These are phyloP conservation scores for Termitomyces sp. DNA, from an alignment of 768 basidiomycete species.

Conservation along the genomic window DNA sequence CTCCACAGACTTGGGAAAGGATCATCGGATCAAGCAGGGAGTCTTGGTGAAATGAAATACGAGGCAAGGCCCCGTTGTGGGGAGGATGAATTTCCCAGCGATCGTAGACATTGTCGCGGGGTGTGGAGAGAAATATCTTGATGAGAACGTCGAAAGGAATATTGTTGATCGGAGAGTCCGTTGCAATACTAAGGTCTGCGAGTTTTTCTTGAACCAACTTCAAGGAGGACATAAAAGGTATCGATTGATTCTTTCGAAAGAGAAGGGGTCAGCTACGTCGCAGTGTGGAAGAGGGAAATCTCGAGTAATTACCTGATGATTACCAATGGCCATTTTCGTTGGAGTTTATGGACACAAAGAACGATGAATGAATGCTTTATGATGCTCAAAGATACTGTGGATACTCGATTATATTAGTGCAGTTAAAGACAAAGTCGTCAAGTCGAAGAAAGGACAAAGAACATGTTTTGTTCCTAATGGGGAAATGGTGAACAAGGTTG, in stretches of 20 bases:
- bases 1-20: constrained; percentile 6
- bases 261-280: too few species aligned
- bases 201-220: not conserved
- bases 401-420: not conserved
- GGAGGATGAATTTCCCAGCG: not conserved
- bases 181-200: not conserved
- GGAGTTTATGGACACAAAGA: not conserved
- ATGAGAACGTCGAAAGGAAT: constrained; percentile 5
- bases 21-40: constrained; percentile 6
- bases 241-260: not conserved
- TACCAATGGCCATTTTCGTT: not conserved
- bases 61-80: not conserved
- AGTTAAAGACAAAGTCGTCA: not conserved
- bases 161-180: not conserved
- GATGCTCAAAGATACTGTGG: not conserved
- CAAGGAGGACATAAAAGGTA: not conserved
- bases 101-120: not conserved
- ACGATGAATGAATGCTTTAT: too few species aligned
- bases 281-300: too few species aligned
- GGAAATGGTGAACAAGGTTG: not conserved
- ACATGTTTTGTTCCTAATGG: not conserved
- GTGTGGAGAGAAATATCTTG: constrained; percentile 5
- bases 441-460: not conserved
- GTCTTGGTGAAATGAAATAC: not conserved
- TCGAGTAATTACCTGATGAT: not conserved